Conservation (phyloP, 2,329 filamentous ascomycete genomes). For the Ceratocystis destructans region DNA sequence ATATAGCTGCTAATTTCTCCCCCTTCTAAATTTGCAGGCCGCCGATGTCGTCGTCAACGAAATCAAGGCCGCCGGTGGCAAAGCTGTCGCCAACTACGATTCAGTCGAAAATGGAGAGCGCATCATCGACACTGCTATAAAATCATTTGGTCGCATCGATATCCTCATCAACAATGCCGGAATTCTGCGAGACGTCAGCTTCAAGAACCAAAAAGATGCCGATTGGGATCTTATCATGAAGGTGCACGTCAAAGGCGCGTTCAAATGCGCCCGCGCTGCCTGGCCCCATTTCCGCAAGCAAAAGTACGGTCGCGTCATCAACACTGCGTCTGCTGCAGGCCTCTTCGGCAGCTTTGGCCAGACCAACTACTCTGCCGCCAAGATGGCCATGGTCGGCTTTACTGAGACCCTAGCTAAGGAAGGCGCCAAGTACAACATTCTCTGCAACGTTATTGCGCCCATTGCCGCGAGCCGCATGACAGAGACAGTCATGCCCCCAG, state of each 20-base stretch:
- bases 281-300: slow-evolving; percentile 98
- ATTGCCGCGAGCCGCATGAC: slow-evolving; percentile 92
- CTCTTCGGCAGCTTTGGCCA: slow-evolving; percentile 94
- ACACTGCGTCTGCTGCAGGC: slow-evolving; percentile 90
- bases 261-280: slow-evolving; percentile 87
- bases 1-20: neutral
- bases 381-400: slow-evolving; percentile 89
- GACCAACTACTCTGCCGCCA: slow-evolving; percentile 93
- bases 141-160: slow-evolving; percentile 74
- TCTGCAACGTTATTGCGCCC: slow-evolving; percentile 87
- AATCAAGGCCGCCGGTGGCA: slow-evolving; percentile 78
- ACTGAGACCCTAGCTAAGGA: slow-evolving; percentile 97
- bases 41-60: slow-evolving; percentile 72
- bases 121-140: slow-evolving; percentile 82
- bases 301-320: slow-evolving; percentile 94
- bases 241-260: slow-evolving; percentile 85
- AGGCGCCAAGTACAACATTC: slow-evolving; percentile 93
- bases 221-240: slow-evolving; percentile 94
- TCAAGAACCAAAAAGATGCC: slow-evolving; percentile 95
- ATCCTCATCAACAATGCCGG: slow-evolving; percentile 96
- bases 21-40: slow-evolving; percentile 36
- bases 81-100: slow-evolving; percentile 96
- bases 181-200: slow-evolving; percentile 86
- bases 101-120: slow-evolving; percentile 82
- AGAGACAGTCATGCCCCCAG: slow-evolving; percentile 87